Conservation (phyloP, 257 asterid species). For the Scutellaria minor region DNA sequence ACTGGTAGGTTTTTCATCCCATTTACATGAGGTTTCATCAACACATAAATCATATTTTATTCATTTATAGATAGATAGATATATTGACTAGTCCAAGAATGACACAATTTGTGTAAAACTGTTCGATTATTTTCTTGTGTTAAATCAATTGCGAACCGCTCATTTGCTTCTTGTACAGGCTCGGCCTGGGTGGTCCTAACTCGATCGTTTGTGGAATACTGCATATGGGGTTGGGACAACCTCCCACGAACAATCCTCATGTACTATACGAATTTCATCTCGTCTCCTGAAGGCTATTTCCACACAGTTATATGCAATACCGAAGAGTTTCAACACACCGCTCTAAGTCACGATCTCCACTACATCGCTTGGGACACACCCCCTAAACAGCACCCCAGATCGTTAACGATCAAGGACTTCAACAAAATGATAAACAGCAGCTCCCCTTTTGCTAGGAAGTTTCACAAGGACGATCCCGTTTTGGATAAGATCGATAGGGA, state of each 20-base stretch:
- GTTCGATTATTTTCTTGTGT: neutral
- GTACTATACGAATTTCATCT: conserved; percentile 86
- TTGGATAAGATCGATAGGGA: conserved; percentile 83
- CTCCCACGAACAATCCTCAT: conserved; percentile 90
- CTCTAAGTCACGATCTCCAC: conserved; percentile 90
- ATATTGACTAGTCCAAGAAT: neutral
- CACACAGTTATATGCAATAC: conserved; percentile 95
- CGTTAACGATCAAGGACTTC: conserved; percentile 68
- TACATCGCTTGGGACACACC: conserved; percentile 98
- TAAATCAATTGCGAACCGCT: neutral
- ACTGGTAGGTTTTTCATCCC: conserved; percentile 65
- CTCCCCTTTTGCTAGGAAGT: conserved; percentile 89
- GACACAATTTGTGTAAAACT: neutral
- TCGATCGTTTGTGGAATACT: conserved; percentile 84
- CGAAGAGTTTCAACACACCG: conserved; percentile 67
- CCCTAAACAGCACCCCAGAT: conserved; percentile 94
- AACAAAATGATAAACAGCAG: conserved; percentile 86
- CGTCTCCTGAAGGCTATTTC: conserved; percentile 97
- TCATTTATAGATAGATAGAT: conserved; percentile 5
- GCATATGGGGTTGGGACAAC: conserved; percentile 98
- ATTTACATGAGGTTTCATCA: neutral
- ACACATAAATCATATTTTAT: neutral
- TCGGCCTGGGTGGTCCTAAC: conserved; percentile 97
- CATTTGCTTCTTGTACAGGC: conserved; percentile 51
- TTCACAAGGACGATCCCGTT: conserved; percentile 79